A percentile compares a stretch with the other conserved stretches of the same genome.
These are phyloP conservation scores for Trichoderma lentiforme DNA, from an alignment of 2,329 filamentous ascomycete genomes.

Conservation along the genomic window DNA sequence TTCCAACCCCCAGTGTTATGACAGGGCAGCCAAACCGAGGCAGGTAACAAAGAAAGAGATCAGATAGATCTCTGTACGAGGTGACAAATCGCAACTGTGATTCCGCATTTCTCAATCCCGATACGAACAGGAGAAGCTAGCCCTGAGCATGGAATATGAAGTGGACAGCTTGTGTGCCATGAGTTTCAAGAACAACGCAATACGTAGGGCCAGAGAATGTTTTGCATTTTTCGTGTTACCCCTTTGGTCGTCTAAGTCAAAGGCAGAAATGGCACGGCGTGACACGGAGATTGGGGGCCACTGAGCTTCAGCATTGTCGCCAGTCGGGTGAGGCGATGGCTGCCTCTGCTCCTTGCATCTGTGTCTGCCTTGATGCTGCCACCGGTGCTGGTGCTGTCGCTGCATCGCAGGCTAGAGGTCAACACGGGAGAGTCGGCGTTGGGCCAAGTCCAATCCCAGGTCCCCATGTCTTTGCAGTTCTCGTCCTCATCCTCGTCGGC, in stretches of 20 bases:
- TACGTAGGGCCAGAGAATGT: slow-evolving; percentile 12
- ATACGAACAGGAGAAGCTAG: background rate
- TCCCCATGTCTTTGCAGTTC: background rate
- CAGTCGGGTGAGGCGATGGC: slow-evolving; percentile 4
- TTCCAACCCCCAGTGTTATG: background rate
- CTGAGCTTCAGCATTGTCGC: slow-evolving; percentile 1
- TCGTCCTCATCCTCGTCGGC: background rate
- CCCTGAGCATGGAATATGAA: background rate
- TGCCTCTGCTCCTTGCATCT: background rate
- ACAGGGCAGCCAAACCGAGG: background rate
- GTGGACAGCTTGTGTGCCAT: background rate
- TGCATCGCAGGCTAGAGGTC: background rate
- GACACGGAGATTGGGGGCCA: slow-evolving; percentile 13
- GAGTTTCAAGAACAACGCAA: background rate
- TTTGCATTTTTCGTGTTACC: slow-evolving; percentile 18
- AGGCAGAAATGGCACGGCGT: background rate
- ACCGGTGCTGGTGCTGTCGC: background rate
- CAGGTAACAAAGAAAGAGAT: background rate
- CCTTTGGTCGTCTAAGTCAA: slow-evolving; percentile 10
- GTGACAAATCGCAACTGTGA: slow-evolving; percentile 16
- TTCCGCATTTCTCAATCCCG: slow-evolving; percentile 8
- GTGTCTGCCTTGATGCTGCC: background rate
- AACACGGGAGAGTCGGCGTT: background rate
- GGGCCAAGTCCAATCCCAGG: background rate
- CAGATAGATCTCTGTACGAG: slow-evolving; percentile 22